A percentile compares a stretch with the other conserved stretches of the same genome.
Conservation (phyloP, 139 green algal species). For the Nannochloris sp. region DNA sequence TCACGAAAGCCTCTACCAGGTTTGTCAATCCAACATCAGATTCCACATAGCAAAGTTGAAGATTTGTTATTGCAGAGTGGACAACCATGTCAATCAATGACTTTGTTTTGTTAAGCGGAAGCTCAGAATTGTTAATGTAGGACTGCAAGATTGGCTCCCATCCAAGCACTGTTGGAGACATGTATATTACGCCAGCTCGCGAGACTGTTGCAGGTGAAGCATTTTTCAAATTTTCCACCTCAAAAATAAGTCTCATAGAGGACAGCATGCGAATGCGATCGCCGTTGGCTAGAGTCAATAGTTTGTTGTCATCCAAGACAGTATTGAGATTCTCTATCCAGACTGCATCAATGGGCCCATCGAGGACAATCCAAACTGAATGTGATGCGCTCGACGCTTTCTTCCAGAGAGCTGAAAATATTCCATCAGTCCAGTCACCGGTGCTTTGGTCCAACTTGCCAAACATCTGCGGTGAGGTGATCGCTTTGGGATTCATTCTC, state of each 20-base stretch:
- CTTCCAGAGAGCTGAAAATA: slow-evolving; percentile 90
- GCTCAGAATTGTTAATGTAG: slow-evolving; percentile 29
- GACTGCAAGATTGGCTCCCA: slow-evolving; percentile 77
- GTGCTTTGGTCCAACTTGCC: slow-evolving; percentile 76
- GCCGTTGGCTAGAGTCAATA: slow-evolving; percentile 93
- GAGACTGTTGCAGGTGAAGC: slow-evolving; percentile 91
- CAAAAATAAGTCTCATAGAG: slow-evolving; percentile 87
- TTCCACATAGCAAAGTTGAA: background rate
- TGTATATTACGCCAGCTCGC: slow-evolving; percentile 88
- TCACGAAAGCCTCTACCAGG: background rate
- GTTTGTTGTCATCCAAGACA: slow-evolving; percentile 94
- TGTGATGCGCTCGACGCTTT: slow-evolving; percentile 76
- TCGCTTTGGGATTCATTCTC: slow-evolving; percentile 87
- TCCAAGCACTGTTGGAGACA: slow-evolving; percentile 79
- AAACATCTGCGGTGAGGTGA: slow-evolving; percentile 87
- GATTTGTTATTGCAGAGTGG: background rate
- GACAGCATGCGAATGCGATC: slow-evolving; percentile 90
- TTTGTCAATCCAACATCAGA: background rate
- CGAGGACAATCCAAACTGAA: slow-evolving; percentile 93
- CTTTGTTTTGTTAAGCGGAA: slow-evolving; percentile 16
- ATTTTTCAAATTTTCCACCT: slow-evolving; percentile 92
- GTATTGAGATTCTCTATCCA: slow-evolving; percentile 99
- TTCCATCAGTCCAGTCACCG: slow-evolving; percentile 87
- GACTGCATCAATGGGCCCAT: slow-evolving; percentile 92
- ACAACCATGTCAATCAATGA: slow-evolving; percentile 12